These are phyloP conservation scores for Beauveria sp. DNA, from an alignment of 2,329 filamentous ascomycete genomes.

Conservation along the genomic window DNA sequence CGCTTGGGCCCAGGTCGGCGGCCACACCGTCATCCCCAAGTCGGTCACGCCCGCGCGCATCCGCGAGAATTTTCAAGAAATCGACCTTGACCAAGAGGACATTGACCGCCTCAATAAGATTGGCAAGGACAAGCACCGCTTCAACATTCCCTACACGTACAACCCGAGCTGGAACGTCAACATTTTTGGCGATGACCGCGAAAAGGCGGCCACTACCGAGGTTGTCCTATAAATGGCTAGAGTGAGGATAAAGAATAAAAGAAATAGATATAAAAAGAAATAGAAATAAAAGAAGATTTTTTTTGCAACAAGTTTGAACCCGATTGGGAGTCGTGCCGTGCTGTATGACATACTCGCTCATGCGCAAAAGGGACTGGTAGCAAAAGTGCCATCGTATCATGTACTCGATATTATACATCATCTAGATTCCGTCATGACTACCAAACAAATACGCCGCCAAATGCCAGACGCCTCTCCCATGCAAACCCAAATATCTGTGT, in stretches of 20 bases:
- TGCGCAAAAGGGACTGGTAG: background rate
- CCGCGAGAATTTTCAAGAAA: slow-evolving; percentile 60
- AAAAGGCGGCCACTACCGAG: slow-evolving; percentile 41
- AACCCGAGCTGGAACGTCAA: slow-evolving; percentile 49
- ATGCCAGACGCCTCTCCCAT: background rate
- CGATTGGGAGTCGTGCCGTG: background rate
- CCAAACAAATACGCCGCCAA: background rate
- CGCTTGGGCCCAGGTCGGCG: slow-evolving; percentile 51
- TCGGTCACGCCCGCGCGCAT: slow-evolving; percentile 62
- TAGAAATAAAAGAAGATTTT: background rate
- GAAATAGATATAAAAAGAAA: background rate
- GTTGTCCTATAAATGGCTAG: slow-evolving; percentile 29
- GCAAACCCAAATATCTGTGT: background rate
- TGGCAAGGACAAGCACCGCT: slow-evolving; percentile 37
- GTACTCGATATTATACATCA: background rate
- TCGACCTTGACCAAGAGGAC: slow-evolving; percentile 51
- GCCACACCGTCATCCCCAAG: slow-evolving; percentile 69
- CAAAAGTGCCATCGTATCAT: background rate
- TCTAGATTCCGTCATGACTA: background rate
- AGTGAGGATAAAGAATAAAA: no score
- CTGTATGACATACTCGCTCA: background rate
- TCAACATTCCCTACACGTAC: slow-evolving; percentile 38
- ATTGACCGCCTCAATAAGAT: slow-evolving; percentile 55
- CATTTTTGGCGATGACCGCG: slow-evolving; percentile 46
- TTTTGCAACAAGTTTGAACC: background rate